Base-by-base conservation (phyloP, 1,284 basidiomycete genomes). In the Leccinum pachyderme region DNA sequence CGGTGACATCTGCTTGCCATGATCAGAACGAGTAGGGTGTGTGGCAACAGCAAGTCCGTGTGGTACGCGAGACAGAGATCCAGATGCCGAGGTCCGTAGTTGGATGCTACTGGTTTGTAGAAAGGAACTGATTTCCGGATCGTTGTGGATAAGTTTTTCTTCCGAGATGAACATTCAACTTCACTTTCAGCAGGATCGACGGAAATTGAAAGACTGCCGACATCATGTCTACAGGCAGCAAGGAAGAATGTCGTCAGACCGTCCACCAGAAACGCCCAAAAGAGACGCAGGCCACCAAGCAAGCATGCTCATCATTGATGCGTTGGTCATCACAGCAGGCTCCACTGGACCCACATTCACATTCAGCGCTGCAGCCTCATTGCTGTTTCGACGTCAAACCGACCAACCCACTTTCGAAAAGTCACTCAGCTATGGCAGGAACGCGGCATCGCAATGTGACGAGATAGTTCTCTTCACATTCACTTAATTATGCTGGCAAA, bases 231-330 rank as follows among this genome's bases (percentile, higher is more conserved):
- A 8, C 35, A 11, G 77, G 72, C n/a, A 75, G 69, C 15, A 71
- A 50, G 4, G 73, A 55, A 47, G 74, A 77, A 53, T 81, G 75
- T 2, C 79, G 78, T n/a, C 79, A 77, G n/a, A 8, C 77, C 75
- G 79, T 11, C 77, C 77, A 43, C 73, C 73, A 43, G 69, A 65
- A 33, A 73, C 69, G 46, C 76, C 74, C 15, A 75, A 61, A 2
- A 76, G 75, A 37, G 67, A 73, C 8, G 72, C 73, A 59, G 76
- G 77, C 0, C 31, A 32, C 11, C 35, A 37, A 18, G 13, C 35
- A 18, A 37, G n/a, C 35, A 5, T 37, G 75, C 76, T 52, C 37
- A 39, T 18, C 37, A 39, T 37, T 9, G 35, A 37, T 37, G 18
- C 18, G 18, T 22, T 39, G 9, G 18, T 22, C 37, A 39, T 79